These are phyloP conservation scores for Claviceps sp. DNA, from an alignment of 2,329 filamentous ascomycete genomes.

Conservation along the genomic window DNA sequence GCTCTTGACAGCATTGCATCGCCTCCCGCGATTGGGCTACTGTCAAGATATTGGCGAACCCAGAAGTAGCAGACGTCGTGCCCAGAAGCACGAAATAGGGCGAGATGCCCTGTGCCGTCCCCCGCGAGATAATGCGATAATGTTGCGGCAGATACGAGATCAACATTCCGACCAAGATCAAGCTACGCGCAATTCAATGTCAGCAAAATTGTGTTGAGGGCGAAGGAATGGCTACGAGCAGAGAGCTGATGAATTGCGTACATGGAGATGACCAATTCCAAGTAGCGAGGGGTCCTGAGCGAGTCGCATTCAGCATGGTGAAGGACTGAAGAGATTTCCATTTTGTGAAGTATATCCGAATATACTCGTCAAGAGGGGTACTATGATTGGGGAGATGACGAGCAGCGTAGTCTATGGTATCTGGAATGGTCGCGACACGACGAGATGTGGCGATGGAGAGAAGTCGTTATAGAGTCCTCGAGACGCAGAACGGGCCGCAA, in stretches of 20 bases:
- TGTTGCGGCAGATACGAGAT: conserved; percentile 93
- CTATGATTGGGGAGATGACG: background rate
- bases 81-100: conserved; percentile 94
- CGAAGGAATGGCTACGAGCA: background rate
- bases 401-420: background rate
- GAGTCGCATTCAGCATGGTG: conserved; percentile 28
- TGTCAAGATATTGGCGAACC: conserved; percentile 84
- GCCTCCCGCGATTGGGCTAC: conserved; percentile 73
- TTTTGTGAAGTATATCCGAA: background rate
- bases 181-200: conserved; percentile 19
- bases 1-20: conserved; percentile 71
- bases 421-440: background rate
- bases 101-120: conserved; percentile 86
- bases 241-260: conserved; percentile 15
- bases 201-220: background rate
- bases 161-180: conserved; percentile 79
- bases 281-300: conserved; percentile 37
- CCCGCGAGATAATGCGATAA: conserved; percentile 72
- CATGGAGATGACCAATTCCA: conserved; percentile 44
- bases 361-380: background rate
- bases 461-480: background rate
- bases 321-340: background rate
- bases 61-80: conserved; percentile 74
- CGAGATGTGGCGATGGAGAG: background rate
- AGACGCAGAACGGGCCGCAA: background rate